These are phyloP conservation scores for Aspergillus steynii DNA, from an alignment of 495 filamentous ascomycete genomes.

Conservation along the genomic window DNA sequence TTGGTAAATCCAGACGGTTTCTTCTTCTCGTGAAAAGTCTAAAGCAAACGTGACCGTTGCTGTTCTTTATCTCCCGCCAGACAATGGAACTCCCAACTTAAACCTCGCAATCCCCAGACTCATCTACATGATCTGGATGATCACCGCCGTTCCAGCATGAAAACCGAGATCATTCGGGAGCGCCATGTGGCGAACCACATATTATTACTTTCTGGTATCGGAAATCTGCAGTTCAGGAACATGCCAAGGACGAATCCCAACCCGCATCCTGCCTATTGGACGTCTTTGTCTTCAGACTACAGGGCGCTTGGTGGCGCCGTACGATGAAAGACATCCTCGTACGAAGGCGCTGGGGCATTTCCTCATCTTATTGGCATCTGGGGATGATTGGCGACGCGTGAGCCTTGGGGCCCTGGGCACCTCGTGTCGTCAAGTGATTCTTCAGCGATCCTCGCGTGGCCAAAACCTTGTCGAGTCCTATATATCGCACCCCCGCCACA, in stretches of 20 bases:
- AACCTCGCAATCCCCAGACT: too few relatives aligned
- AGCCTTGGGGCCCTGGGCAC: not conserved
- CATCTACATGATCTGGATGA: too few relatives aligned
- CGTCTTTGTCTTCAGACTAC: not conserved
- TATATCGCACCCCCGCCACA: not conserved
- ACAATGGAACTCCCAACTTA: too few relatives aligned
- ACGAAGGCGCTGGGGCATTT: not conserved
- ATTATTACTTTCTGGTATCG: not conserved
- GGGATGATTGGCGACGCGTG: not conserved
- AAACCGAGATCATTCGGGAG: too few relatives aligned
- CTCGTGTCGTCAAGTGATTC: not conserved
- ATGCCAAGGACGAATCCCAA: not conserved
- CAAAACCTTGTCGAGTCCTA: not conserved
- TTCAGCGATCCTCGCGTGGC: not conserved
- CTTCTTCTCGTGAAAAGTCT: too few relatives aligned
- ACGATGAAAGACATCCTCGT: not conserved
- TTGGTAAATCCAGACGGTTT: too few relatives aligned
- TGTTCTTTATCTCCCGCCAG: too few relatives aligned
- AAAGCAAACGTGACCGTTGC: too few relatives aligned
- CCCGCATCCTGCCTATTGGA: not conserved
- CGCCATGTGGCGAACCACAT: too few relatives aligned
- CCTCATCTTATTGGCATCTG: not conserved
- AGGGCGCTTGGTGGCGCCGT: not conserved
- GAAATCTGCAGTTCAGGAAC: not conserved
- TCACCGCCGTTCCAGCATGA: too few relatives aligned